Percentiles rank a stretch among this genome's conserved stretches.
phyloP scores from a whole-genome alignment of 257 asterid species.

The Asclepias syriaca region DNA sequence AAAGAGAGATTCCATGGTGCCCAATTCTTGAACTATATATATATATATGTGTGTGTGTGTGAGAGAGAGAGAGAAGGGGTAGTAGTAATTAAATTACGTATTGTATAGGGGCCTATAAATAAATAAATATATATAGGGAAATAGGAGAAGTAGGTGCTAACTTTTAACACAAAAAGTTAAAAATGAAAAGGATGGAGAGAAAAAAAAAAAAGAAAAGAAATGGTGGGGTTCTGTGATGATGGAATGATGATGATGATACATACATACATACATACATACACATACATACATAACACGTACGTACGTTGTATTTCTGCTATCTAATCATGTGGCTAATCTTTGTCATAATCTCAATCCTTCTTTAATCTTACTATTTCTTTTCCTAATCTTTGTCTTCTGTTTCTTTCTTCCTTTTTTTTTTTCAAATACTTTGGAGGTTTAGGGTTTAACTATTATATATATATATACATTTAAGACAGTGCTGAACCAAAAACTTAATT shows the following conservation, averaged over 20 bases:
- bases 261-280: too few species aligned
- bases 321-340: slow-evolving; percentile 22
- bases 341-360: not conserved
- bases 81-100: not conserved
- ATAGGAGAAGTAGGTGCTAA: slow-evolving; percentile 4
- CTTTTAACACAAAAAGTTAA: slow-evolving; percentile 21
- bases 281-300: not conserved
- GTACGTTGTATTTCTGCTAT: slow-evolving; percentile 9
- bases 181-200: slow-evolving; percentile 5
- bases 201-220: not conserved
- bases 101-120: not conserved
- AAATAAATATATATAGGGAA: not conserved
- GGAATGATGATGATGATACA: too few species aligned
- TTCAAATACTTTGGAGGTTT: too few species aligned
- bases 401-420: too few species aligned
- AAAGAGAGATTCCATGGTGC: slow-evolving; percentile 5
- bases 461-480: not conserved
- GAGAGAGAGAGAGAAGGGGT: not conserved
- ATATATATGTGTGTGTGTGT: too few species aligned
- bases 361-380: not conserved
- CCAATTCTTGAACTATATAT: too few species aligned
- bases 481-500: not conserved
- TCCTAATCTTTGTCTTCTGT: not conserved
- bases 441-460: too few species aligned
- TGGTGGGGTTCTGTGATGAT: slow-evolving; percentile 10